Percentiles rank a stretch among this genome's conserved stretches.
Conservation (phyloP, 192 early-diverging fungal species). For the Dissophora globulifera region DNA sequence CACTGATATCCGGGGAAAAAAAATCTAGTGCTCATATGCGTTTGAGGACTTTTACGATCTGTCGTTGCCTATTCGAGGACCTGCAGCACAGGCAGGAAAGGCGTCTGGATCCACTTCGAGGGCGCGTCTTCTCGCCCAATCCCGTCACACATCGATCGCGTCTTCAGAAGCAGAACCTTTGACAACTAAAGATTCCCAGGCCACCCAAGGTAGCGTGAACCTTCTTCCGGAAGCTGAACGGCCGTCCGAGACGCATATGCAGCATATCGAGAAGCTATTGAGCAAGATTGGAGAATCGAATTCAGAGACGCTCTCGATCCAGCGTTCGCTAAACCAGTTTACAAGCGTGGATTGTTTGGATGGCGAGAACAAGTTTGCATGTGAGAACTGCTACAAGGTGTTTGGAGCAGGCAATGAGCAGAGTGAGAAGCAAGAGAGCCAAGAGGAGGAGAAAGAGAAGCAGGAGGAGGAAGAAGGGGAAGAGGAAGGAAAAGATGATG, state of each 20-base stretch:
- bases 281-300: constrained; percentile 20
- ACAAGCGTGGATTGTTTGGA: constrained; percentile 70
- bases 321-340: constrained; percentile 63
- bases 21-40: constrained; percentile 63
- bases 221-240: constrained; percentile 13
- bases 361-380: constrained; percentile 71
- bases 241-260: constrained; percentile 28
- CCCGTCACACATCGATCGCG: not conserved
- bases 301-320: constrained; percentile 40
- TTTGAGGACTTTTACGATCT: constrained; percentile 74
- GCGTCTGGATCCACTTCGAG: constrained; percentile 10
- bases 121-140: constrained; percentile 19
- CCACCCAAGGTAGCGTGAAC: no score
- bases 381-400: constrained; percentile 70
- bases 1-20: not conserved
- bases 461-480: not conserved
- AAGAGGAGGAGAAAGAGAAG: not conserved
- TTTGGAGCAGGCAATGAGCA: constrained; percentile 7
- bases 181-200: no score
- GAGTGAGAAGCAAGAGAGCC: not conserved
- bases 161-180: not conserved
- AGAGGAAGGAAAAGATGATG: constrained; percentile 4
- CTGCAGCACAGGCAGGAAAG: constrained; percentile 4
- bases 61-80: constrained; percentile 62
- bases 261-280: constrained; percentile 33